Base-by-base conservation (phyloP, 2,329 filamentous ascomycete genomes). In the Tolypocladium amazonense region DNA sequence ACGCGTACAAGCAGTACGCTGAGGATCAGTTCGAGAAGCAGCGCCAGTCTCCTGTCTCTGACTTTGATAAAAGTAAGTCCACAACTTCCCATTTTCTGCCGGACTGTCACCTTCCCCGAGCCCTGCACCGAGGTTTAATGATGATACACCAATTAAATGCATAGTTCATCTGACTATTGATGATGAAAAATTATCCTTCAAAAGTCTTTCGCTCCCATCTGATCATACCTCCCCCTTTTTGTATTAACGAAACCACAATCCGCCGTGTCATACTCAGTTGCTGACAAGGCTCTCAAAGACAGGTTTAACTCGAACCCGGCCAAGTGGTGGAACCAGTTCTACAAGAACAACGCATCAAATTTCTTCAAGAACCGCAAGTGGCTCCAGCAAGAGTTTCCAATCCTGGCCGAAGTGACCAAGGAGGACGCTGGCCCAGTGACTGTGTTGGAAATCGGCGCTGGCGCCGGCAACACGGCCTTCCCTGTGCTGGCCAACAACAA, bases 311-410 rank as follows among this genome's bases (percentile, higher is more conserved):
- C 81, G 54, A 85, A 95, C 65, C 94, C 94, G 0, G 92, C 90
- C 63, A 96, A 92, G 74, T 97, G 92, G 90, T 99, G 94, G 94
- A 94, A 99, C 70, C 78, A 89, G 59, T 99, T 99, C 76, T 99
- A 99, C 80, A 92, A 94, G 76, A 96, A 97, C 77, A 97, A 99
- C 75, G 90, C 89, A 25, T 84, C 88, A 68, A 97, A 97, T 71
- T 99, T 99, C 76, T 99, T 99, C 85, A 99, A 99, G 76, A 89
- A 99, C 71, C 85, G 94, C 64, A 97, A 97, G 73, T 99, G 94
- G 94, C 78, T 99, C 38, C 88, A 89, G 64, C 93, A 97, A 73
- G 94, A 99, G 73, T 99, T 99, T 65, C 94, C 94, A 0, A 78
- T 97, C 4, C 78, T 99, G n/a, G 84, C 81, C 30, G 82, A 89